Evolutionary conservation across 1,139 yeast species (phyloP).

Genomic region (Magnusiomyces ingens): DNA sequence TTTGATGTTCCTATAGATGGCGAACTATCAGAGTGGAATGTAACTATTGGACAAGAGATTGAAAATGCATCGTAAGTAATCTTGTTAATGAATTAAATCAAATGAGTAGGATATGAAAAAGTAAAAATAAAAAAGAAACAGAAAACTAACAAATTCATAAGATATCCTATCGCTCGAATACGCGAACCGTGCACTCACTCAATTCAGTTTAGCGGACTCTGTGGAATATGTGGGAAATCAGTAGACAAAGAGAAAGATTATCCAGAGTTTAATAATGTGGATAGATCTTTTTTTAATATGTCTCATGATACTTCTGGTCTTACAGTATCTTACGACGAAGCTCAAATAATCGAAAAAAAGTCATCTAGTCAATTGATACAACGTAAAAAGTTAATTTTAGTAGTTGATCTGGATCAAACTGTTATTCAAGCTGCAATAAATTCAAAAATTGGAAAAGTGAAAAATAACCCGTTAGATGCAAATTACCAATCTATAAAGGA

Average conservation of each 20-base stretch:
- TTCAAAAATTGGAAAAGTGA: constrained; percentile 97
- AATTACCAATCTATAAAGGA: constrained; percentile 79
- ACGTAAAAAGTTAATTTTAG: constrained; percentile 71
- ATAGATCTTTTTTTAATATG: constrained; percentile 81
- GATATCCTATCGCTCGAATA: constrained; percentile 41
- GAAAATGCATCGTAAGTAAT: constrained; percentile 36
- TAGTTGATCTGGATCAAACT: constrained; percentile 95
- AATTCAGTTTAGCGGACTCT: constrained; percentile 92
- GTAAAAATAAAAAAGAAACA: background rate
- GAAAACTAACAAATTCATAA: constrained; percentile 8
- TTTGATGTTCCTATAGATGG: constrained; percentile 87
- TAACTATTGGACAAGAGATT: constrained; percentile 56
- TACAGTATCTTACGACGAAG: constrained; percentile 79
- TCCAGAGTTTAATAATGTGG: constrained; percentile 63
- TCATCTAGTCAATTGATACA: constrained; percentile 55
- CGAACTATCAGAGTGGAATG: constrained; percentile 43
- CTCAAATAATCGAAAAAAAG: constrained; percentile 68
- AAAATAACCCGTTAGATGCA: constrained; percentile 75
- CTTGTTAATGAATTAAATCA: no score
- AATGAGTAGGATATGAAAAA: background rate
- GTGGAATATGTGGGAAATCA: constrained; percentile 87
- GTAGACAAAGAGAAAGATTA: constrained; percentile 62
- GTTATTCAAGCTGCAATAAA: constrained; percentile 97
- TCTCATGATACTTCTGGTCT: constrained; percentile 85
- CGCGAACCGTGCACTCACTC: constrained; percentile 86